A percentile compares a stretch with the other conserved stretches of the same genome.
Evolutionary conservation across 176 grass and related monocot species (phyloP).

Genomic region (Oryza punctata): DNA sequence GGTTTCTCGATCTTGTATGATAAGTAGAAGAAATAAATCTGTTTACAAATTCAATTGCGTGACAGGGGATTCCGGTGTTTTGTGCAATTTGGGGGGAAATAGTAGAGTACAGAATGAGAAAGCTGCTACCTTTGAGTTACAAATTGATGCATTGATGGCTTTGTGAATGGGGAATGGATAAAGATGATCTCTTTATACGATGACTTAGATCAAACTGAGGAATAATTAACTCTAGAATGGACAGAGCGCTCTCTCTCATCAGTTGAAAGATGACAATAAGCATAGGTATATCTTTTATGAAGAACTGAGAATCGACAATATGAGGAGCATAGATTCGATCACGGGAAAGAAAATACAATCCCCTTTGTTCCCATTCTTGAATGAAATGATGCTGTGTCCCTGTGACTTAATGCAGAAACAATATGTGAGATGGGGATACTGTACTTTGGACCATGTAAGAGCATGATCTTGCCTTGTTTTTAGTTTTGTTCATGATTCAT

Average conservation of each 20-base stretch:
- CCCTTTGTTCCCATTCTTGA: background rate
- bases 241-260: background rate
- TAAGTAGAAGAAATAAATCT: slow-evolving; percentile 29
- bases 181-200: background rate
- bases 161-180: background rate
- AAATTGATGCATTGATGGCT: background rate
- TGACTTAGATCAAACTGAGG: background rate
- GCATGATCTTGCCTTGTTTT: background rate
- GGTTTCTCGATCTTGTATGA: slow-evolving; percentile 42
- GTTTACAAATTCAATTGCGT: slow-evolving; percentile 43
- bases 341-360: slow-evolving; percentile 16
- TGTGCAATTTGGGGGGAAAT: slow-evolving; percentile 4
- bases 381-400: background rate
- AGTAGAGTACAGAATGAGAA: slow-evolving; percentile 26
- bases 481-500: background rate
- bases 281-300: background rate
- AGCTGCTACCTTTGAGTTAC: background rate
- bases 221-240: background rate
- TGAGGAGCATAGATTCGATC: slow-evolving; percentile 3
- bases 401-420: background rate
- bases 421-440: background rate
- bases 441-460: background rate
- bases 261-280: background rate
- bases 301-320: background rate
- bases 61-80: slow-evolving; percentile 21